These are phyloP conservation scores for Ocimum tenuiflorum DNA, from an alignment of 257 asterid species.

Conservation along the genomic window DNA sequence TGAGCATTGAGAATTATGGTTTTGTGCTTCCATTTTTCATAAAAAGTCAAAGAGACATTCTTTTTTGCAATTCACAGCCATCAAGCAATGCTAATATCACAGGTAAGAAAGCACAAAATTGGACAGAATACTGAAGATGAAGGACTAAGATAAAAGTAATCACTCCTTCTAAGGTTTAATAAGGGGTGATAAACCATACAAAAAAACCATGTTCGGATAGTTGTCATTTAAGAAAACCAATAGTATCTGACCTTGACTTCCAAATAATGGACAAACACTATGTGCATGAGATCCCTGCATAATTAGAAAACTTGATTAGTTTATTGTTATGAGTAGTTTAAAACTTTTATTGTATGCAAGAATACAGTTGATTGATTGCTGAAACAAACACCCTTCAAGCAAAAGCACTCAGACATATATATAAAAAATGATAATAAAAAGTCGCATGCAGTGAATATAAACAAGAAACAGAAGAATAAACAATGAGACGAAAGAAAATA, in stretches of 20 bases:
- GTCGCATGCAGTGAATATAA: not conserved
- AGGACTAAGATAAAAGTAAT: not conserved
- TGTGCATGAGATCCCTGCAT: slow-evolving; percentile 96
- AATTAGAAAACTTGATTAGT: slow-evolving; percentile 21
- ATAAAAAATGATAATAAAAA: not conserved
- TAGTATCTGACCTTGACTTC: slow-evolving; percentile 77
- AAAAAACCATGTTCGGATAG: not conserved
- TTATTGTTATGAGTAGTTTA: not conserved
- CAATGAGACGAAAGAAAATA: not conserved
- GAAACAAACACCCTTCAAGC: slow-evolving; percentile 1
- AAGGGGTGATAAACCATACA: not conserved
- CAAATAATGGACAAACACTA: slow-evolving; percentile 96
- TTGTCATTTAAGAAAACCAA: not conserved
- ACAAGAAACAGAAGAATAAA: slow-evolving; percentile 8
- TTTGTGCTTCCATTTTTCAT: not conserved
- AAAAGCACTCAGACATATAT: slow-evolving; percentile 6
- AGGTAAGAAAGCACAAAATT: slow-evolving; percentile 3
- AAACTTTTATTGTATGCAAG: slow-evolving; percentile 4
- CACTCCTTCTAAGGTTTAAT: not conserved
- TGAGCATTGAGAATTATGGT: slow-evolving; percentile 1
- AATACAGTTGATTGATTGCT: not conserved
- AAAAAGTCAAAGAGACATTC: not conserved
- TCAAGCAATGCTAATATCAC: not conserved
- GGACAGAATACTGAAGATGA: not conserved
- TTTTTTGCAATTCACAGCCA: not conserved